These are phyloP conservation scores for Leptographium galeiforme DNA, from an alignment of 2,329 filamentous ascomycete species.

Conservation along the genomic window DNA sequence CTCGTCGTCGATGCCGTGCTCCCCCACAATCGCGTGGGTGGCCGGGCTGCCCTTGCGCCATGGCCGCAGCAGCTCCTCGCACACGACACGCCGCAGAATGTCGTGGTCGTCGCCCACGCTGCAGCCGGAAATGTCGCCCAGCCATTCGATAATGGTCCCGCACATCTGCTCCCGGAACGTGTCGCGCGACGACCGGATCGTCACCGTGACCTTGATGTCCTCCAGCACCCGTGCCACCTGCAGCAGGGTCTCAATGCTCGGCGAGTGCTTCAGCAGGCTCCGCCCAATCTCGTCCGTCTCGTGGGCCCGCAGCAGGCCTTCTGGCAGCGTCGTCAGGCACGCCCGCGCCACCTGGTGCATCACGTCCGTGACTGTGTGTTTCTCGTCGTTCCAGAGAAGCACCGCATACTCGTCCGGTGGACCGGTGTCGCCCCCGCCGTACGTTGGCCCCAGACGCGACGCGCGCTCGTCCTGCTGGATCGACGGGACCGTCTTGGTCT, in stretches of 20 bases:
- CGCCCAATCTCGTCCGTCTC: conserved; percentile 84
- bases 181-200: conserved; percentile 82
- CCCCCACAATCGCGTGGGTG: conserved; percentile 63
- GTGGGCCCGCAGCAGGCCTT: conserved; percentile 63
- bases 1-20: conserved; percentile 72
- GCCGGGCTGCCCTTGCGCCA: conserved; percentile 82
- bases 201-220: conserved; percentile 91
- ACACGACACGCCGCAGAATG: conserved; percentile 69
- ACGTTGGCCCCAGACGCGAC: conserved; percentile 63
- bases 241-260: conserved; percentile 59
- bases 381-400: conserved; percentile 95
- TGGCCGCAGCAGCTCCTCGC: conserved; percentile 77
- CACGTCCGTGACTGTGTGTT: conserved; percentile 89
- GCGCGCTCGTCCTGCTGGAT: conserved; percentile 70
- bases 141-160: conserved; percentile 92
- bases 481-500: conserved; percentile 69
- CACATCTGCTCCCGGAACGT: conserved; percentile 98
- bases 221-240: conserved; percentile 76
- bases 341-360: conserved; percentile 80
- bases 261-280: conserved; percentile 66
- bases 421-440: conserved; percentile 56
- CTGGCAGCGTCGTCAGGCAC: conserved; percentile 57
- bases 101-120: conserved; percentile 67
- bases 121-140: conserved; percentile 83
- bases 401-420: conserved; percentile 66